Evolutionary conservation across 2,329 filamentous ascomycete genomes (phyloP).

Genomic region (Nigrospora oryzae): DNA sequence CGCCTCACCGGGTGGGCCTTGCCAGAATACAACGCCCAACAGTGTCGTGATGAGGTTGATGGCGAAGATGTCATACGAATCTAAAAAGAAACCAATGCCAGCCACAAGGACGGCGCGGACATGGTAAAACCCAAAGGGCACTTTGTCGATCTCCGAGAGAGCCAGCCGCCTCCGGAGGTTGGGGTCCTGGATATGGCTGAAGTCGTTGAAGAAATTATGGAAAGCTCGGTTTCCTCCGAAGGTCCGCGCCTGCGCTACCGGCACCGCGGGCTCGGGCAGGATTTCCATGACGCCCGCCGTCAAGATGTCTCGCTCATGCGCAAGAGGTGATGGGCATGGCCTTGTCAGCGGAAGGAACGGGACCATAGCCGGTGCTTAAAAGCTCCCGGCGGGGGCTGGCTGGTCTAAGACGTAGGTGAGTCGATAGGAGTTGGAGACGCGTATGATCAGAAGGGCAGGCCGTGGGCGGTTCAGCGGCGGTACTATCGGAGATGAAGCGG

Average conservation of each 20-base stretch:
- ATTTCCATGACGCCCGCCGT: constrained; percentile 20
- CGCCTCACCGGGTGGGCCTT: constrained; percentile 27
- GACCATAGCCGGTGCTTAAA: no score
- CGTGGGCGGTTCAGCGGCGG: no score
- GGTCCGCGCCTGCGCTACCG: constrained; percentile 30
- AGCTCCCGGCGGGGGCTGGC: no score
- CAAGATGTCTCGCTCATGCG: not conserved
- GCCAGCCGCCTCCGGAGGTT: constrained; percentile 68
- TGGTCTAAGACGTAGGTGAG: no score
- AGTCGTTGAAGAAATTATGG: constrained; percentile 68
- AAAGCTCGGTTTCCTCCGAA: constrained; percentile 60
- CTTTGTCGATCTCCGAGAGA: constrained; percentile 72
- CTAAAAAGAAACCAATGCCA: constrained; percentile 76
- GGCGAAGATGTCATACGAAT: constrained; percentile 76
- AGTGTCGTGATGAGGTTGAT: constrained; percentile 66
- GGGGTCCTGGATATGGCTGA: constrained; percentile 58
- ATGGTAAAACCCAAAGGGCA: constrained; percentile 69
- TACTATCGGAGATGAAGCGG: no score
- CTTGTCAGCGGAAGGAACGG: no score
- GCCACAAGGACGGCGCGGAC: constrained; percentile 67
- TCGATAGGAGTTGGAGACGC: no score
- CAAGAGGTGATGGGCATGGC: no score
- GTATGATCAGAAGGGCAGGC: no score
- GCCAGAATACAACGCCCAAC: constrained; percentile 71
- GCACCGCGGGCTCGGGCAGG: constrained; percentile 30